phyloP scores from a whole-genome alignment of 805 yeast species.

The Lipomyces lipofer region DNA sequence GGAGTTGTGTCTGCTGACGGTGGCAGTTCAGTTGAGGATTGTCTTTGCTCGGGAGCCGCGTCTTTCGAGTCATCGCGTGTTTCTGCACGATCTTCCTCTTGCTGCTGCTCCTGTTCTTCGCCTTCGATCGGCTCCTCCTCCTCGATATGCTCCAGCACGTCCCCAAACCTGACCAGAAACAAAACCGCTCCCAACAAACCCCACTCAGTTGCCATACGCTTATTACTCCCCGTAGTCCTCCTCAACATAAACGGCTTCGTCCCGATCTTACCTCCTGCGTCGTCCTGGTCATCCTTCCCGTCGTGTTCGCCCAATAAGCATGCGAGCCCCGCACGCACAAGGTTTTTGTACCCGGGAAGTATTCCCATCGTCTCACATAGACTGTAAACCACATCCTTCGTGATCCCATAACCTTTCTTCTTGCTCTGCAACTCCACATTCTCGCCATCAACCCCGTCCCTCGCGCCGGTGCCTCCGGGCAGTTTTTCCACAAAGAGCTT shows the following conservation, averaged over 20 bases:
- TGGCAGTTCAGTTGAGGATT: not conserved
- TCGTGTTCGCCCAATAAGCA: not conserved
- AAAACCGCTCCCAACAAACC: slow-evolving; percentile 17
- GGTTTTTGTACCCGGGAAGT: not conserved
- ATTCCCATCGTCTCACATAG: not conserved
- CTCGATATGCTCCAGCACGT: slow-evolving; percentile 1
- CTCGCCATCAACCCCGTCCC: not conserved
- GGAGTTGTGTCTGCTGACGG: not conserved
- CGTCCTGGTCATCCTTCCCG: slow-evolving; percentile 4
- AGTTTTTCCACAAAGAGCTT: slow-evolving; percentile 12
- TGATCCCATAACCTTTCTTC: not conserved
- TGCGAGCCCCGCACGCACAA: not conserved
- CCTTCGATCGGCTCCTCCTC: not conserved
- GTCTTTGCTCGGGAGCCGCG: not conserved
- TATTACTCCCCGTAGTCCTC: not conserved
- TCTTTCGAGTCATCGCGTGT: not conserved
- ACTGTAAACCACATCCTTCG: not conserved
- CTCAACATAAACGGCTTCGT: not conserved
- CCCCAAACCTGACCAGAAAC: slow-evolving; percentile 15
- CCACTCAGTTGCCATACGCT: slow-evolving; percentile 4
- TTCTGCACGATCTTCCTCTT: not conserved
- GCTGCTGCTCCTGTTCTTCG: not conserved
- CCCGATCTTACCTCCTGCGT: not conserved
- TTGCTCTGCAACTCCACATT: not conserved
- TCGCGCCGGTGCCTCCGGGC: no score